Conservation (phyloP, 371 early-diverging fungal species). For the Actinomortierella wolfii region DNA sequence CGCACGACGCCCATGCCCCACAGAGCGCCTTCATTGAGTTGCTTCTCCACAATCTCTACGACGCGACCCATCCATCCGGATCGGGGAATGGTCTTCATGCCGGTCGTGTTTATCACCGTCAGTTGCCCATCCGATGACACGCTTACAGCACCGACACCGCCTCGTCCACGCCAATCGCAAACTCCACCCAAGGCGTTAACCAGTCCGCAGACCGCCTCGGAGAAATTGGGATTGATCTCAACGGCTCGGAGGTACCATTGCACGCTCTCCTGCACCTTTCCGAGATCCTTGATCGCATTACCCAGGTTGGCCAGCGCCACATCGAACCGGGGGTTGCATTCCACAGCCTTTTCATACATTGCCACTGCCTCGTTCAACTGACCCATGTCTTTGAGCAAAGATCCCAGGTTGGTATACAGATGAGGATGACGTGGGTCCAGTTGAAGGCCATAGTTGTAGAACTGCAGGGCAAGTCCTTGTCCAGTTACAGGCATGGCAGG, state of each 20-base stretch:
- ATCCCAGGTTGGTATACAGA: conserved; percentile 88
- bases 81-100: conserved; percentile 20
- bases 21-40: conserved; percentile 67
- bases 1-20: conserved; percentile 62
- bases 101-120: conserved; percentile 7
- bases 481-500: conserved; percentile 56
- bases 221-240: conserved; percentile 87
- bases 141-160: conserved; percentile 54
- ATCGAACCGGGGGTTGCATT: conserved; percentile 85
- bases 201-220: conserved; percentile 90
- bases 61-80: conserved; percentile 85
- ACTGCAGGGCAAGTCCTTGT: conserved; percentile 75
- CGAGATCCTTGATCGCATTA: conserved; percentile 89
- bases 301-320: conserved; percentile 92
- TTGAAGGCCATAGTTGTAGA: conserved; percentile 86
- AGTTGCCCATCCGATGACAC: conserved; percentile 27
- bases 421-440: conserved; percentile 89
- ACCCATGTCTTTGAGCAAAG: conserved; percentile 87
- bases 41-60: conserved; percentile 78
- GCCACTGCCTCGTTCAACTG: conserved; percentile 80
- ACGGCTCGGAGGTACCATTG: conserved; percentile 86
- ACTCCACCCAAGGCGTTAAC: conserved; percentile 87
- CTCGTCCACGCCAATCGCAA: conserved; percentile 91
- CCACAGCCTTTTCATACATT: conserved; percentile 91
- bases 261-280: conserved; percentile 87